These are phyloP conservation scores for Yamagishiella unicocca DNA, from an alignment of 139 green algal species.

Conservation along the genomic window DNA sequence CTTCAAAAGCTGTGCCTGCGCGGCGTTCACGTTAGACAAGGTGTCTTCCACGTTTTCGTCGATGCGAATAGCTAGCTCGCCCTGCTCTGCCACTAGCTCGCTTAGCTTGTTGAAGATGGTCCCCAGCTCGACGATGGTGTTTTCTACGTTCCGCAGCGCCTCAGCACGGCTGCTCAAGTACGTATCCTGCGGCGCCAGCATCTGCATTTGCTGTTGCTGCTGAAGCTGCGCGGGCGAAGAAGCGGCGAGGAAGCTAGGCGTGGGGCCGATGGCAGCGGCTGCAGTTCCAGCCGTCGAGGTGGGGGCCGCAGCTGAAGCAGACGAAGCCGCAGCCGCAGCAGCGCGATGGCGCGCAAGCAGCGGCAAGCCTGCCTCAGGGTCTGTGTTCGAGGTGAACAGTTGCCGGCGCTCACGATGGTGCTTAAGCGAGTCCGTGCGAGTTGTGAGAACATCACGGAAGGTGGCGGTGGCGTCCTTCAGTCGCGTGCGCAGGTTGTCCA, in stretches of 20 bases:
- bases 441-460: slow-evolving; percentile 79
- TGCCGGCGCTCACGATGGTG: slow-evolving; percentile 83
- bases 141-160: slow-evolving; percentile 95
- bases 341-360: slow-evolving; percentile 63
- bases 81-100: slow-evolving; percentile 89
- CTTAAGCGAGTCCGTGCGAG: slow-evolving; percentile 93
- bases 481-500: slow-evolving; percentile 78
- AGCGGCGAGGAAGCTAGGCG: slow-evolving; percentile 49
- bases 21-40: slow-evolving; percentile 93
- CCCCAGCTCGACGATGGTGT: slow-evolving; percentile 97
- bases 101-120: slow-evolving; percentile 98
- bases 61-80: slow-evolving; percentile 95
- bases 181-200: slow-evolving; percentile 60
- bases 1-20: slow-evolving; percentile 96
- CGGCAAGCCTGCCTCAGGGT: slow-evolving; percentile 54
- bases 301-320: slow-evolving; percentile 60
- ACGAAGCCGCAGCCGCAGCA: slow-evolving; percentile 83
- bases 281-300: background rate
- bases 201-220: slow-evolving; percentile 65
- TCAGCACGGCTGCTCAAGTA: slow-evolving; percentile 69
- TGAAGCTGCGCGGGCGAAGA: slow-evolving; percentile 41
- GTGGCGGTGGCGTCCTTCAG: slow-evolving; percentile 87
- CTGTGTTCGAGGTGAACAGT: slow-evolving; percentile 82
- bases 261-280: background rate
- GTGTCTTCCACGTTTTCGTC: slow-evolving; percentile 98